Percentiles rank a stretch among this genome's conserved stretches.
These are phyloP conservation scores for Oryza longistaminata DNA, from an alignment of 176 grass and related monocot genomes.

Conservation along the genomic window DNA sequence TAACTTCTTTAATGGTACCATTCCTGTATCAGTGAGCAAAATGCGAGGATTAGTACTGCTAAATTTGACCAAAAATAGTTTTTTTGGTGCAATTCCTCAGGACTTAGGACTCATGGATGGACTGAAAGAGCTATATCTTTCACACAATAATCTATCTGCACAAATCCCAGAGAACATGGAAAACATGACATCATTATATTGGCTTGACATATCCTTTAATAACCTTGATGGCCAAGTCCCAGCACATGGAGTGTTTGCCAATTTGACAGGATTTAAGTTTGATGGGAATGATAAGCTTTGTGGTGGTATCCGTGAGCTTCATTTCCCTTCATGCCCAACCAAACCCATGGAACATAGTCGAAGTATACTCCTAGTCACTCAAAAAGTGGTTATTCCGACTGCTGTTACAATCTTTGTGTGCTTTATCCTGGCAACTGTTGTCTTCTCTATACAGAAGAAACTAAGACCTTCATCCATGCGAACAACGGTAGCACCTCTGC, in stretches of 20 bases:
- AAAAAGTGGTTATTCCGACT: slow-evolving; percentile 7
- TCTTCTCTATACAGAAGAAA: not conserved
- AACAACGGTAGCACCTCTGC: not conserved
- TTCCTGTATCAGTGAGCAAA: slow-evolving; percentile 45
- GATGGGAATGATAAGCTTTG: slow-evolving; percentile 52
- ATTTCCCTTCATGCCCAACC: slow-evolving; percentile 35
- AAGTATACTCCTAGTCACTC: not conserved
- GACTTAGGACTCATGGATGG: slow-evolving; percentile 51
- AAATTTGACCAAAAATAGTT: slow-evolving; percentile 46
- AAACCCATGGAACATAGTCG: not conserved
- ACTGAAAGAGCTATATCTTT: slow-evolving; percentile 48
- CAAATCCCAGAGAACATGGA: slow-evolving; percentile 41
- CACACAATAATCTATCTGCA: slow-evolving; percentile 50
- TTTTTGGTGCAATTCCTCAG: slow-evolving; percentile 52
- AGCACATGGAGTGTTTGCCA: slow-evolving; percentile 45
- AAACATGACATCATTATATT: slow-evolving; percentile 24
- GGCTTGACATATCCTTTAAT: slow-evolving; percentile 61
- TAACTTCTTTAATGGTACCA: slow-evolving; percentile 44
- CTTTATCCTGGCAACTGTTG: not conserved
- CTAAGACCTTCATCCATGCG: not conserved
- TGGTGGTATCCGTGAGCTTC: slow-evolving; percentile 40
- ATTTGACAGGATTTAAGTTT: slow-evolving; percentile 40
- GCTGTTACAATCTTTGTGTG: not conserved
- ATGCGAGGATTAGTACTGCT: slow-evolving; percentile 49
- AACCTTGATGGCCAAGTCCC: slow-evolving; percentile 49